Percentiles rank a stretch among this genome's conserved stretches.
Conservation (phyloP, 495 filamentous ascomycete genomes). For the Glutinoglossum americanum region DNA sequence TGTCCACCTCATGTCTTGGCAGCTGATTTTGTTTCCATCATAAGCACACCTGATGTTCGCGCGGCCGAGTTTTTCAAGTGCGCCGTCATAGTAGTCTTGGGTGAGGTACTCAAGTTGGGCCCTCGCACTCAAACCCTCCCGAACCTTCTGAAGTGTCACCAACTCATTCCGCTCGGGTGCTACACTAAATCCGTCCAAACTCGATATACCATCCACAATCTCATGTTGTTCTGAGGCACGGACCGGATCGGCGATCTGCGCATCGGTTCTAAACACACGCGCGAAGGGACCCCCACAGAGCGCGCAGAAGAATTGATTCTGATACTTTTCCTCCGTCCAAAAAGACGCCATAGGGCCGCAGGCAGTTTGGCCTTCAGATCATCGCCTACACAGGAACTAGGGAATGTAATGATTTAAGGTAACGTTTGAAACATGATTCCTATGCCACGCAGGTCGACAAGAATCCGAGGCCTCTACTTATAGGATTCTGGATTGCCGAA, state of each 20-base stretch:
- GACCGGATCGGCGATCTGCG: conserved; percentile 7
- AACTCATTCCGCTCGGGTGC: conserved; percentile 9
- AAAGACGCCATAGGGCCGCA: conserved; percentile 1
- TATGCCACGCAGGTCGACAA: background rate
- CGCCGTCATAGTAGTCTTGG: conserved; percentile 3
- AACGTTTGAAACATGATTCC: background rate
- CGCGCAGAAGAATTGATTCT: conserved; percentile 18
- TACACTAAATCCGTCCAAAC: conserved; percentile 12
- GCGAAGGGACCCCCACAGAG: conserved; percentile 19
- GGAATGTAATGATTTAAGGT: background rate
- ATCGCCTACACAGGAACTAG: background rate
- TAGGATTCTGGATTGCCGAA: background rate
- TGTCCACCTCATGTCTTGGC: conserved; percentile 17
- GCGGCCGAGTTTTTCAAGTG: conserved; percentile 5
- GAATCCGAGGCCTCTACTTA: background rate
- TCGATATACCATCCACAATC: conserved; percentile 6
- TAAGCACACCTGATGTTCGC: conserved; percentile 11
- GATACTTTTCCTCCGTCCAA: conserved; percentile 8
- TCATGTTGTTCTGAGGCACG: background rate
- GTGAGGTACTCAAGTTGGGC: conserved; percentile 10
- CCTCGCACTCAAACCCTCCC: conserved; percentile 9
- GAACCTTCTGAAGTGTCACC: conserved; percentile 13
- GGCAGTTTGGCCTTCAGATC: background rate
- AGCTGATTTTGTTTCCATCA: conserved; percentile 13
- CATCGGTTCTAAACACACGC: conserved; percentile 14